Conservation (phyloP, 2,329 filamentous ascomycete genomes). For the Beauveria sp. region DNA sequence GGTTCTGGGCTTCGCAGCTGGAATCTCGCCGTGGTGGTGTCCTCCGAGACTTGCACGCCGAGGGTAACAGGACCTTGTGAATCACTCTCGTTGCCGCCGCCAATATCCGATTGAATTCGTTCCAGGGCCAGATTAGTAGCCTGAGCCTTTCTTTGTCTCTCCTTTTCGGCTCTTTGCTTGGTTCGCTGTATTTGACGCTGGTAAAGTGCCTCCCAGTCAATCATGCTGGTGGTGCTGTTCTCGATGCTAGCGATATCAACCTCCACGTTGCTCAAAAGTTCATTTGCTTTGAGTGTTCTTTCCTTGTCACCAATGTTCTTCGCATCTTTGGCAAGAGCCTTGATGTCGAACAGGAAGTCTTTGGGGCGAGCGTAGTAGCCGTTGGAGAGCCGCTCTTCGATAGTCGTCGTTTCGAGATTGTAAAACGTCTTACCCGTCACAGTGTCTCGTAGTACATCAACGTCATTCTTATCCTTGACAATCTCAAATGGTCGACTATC, state of each 20-base stretch:
- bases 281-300: constrained; percentile 77
- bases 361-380: constrained; percentile 88
- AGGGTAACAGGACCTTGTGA: constrained; percentile 51
- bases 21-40: constrained; percentile 45
- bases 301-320: constrained; percentile 76
- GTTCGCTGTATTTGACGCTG: constrained; percentile 61
- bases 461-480: constrained; percentile 69
- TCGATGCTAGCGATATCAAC: constrained; percentile 81
- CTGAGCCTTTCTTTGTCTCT: constrained; percentile 53
- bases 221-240: constrained; percentile 52
- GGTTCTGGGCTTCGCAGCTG: constrained; percentile 46
- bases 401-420: constrained; percentile 85
- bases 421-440: constrained; percentile 82
- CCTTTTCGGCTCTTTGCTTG: constrained; percentile 50
- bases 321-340: constrained; percentile 75
- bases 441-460: constrained; percentile 67
- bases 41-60: constrained; percentile 53
- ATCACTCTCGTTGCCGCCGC: constrained; percentile 43
- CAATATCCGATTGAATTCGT: constrained; percentile 42
- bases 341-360: constrained; percentile 85
- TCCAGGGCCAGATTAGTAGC: constrained; percentile 41
- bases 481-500: constrained; percentile 71
- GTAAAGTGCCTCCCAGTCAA: constrained; percentile 76
- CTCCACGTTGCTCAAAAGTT: constrained; percentile 86
- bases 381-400: constrained; percentile 93